phyloP scores from a whole-genome alignment of 2,329 filamentous ascomycete genomes.

The Tothia fuscella region DNA sequence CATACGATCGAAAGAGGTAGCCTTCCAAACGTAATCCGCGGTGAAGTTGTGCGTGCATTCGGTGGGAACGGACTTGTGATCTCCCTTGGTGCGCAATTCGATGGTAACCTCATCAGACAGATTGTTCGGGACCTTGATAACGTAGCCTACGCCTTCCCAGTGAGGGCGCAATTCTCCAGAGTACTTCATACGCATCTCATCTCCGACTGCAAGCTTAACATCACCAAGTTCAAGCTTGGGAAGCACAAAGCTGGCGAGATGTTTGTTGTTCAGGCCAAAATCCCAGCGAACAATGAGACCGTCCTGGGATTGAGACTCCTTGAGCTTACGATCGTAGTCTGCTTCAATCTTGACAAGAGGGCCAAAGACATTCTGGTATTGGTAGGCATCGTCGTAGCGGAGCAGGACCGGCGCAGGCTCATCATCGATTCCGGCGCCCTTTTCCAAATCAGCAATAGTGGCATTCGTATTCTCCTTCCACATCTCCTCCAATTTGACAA shows the following conservation, averaged over 20 bases:
- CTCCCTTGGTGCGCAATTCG: constrained; percentile 84
- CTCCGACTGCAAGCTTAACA: constrained; percentile 93
- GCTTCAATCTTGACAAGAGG: constrained; percentile 98
- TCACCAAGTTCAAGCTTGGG: constrained; percentile 96
- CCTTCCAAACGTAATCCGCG: constrained; percentile 98
- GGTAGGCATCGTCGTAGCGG: constrained; percentile 92
- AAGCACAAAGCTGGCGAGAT: constrained; percentile 86
- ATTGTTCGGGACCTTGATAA: constrained; percentile 99
- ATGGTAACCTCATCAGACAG: constrained; percentile 96
- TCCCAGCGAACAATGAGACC: constrained; percentile 92
- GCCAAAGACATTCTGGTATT: constrained; percentile 98
- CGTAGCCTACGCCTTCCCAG: constrained; percentile 97
- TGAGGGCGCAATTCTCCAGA: constrained; percentile 82
- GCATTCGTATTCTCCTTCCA: constrained; percentile 93
- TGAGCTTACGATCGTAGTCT: constrained; percentile 97
- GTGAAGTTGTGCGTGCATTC: constrained; percentile 97
- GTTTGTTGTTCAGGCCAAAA: constrained; percentile 91
- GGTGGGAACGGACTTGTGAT: constrained; percentile 90
- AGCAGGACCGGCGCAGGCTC: constrained; percentile 86
- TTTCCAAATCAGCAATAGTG: constrained; percentile 84
- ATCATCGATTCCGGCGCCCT: constrained; percentile 82
- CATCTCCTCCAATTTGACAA: constrained; percentile 91
- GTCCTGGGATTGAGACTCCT: constrained; percentile 96
- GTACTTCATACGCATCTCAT: constrained; percentile 97
- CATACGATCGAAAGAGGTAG: constrained; percentile 98